phyloP scores from a whole-genome alignment of 768 basidiomycete species.

The Coprinopsis strossmayeri region DNA sequence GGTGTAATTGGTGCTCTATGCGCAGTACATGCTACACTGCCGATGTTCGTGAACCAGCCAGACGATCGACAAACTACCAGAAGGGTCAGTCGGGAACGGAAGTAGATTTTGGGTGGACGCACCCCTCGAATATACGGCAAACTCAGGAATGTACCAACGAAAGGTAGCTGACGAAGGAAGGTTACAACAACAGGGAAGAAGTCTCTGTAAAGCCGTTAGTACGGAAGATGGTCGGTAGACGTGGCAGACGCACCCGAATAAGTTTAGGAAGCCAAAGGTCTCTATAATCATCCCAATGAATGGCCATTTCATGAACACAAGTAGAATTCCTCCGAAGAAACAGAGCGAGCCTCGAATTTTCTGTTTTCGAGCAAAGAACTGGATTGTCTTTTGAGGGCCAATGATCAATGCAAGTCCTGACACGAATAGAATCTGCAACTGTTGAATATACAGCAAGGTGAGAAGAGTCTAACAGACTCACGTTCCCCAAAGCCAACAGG shows the following conservation, averaged over 20 bases:
- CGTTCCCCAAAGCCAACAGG: constrained; percentile 94
- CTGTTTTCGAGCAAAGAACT: constrained; percentile 94
- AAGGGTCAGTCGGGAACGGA: neutral
- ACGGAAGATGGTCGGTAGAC: constrained; percentile 1
- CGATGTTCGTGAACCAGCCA: constrained; percentile 75
- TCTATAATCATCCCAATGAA: constrained; percentile 92
- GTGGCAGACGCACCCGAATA: constrained; percentile 72
- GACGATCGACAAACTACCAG: constrained; percentile 64
- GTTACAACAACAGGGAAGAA: constrained; percentile 98
- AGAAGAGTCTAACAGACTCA: constrained; percentile 25
- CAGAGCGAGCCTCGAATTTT: constrained; percentile 88
- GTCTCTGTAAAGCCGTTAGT: constrained; percentile 49
- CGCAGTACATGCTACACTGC: constrained; percentile 40
- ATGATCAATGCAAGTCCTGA: constrained; percentile 95
- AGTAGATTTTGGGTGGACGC: constrained; percentile 21
- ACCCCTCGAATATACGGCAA: constrained; percentile 86
- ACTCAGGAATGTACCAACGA: constrained; percentile 81
- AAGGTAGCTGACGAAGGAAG: constrained; percentile 91
- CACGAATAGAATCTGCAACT: constrained; percentile 81
- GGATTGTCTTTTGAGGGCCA: constrained; percentile 94
- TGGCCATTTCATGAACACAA: constrained; percentile 95
- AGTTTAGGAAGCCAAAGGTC: constrained; percentile 93
- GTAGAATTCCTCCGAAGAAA: constrained; percentile 83
- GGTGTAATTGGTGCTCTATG: neutral
- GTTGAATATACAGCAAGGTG: constrained; percentile 4